Evolutionary conservation across 805 yeast genomes (phyloP), one percentile per base, ranked within the genome.

Genomic region (Torulaspora maleeae): DNA sequence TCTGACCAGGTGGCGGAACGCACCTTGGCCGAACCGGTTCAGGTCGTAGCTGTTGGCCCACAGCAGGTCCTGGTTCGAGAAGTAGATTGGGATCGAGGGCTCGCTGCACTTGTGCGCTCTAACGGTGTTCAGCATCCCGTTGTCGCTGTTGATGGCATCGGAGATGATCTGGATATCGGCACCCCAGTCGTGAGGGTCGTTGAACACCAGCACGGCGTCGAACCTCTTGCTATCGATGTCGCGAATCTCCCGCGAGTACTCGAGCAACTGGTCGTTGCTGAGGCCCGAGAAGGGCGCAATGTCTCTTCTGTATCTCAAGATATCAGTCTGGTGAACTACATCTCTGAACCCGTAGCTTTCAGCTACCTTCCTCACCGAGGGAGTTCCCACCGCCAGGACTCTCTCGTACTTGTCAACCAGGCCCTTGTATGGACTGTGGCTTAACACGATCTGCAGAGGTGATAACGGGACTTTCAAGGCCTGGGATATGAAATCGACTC

Each of bases 1-100:
- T 56, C 85, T 83, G 4, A 84, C 66, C 36, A 77, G 67, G 41
- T 78, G 74, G 49, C 91, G 72, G 57, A 86, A 83, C 1, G 91
- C 95, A 20, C 97, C 97, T 67, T 89, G 95, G 5, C 96, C 97
- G 58, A 87, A 85, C 44, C 97, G 74, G 17, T 95, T 87, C 44
- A 82, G 66, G 12, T 61, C 66, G 63, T 83, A 90, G 56, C 83
- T 88, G 59, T 86, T 89, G 13, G 96, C 86, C 95, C 96, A 90
- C 27, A 84, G 58, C 58, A 86, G 77, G 65, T 90, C 97, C 59
- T 84, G 78, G 65, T 87, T 88, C 35, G 91, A 83, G 66, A 86
- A 88, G 49, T 79, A 77, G 15, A 86, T 81, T 2, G 93, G 95
- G 1, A 84, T 71, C 1, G 78, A 67, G 35, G 87, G 90, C 10